These are phyloP conservation scores for Neopestalotiopsis clavispora DNA, from an alignment of 2,329 filamentous ascomycete genomes.

Conservation along the genomic window DNA sequence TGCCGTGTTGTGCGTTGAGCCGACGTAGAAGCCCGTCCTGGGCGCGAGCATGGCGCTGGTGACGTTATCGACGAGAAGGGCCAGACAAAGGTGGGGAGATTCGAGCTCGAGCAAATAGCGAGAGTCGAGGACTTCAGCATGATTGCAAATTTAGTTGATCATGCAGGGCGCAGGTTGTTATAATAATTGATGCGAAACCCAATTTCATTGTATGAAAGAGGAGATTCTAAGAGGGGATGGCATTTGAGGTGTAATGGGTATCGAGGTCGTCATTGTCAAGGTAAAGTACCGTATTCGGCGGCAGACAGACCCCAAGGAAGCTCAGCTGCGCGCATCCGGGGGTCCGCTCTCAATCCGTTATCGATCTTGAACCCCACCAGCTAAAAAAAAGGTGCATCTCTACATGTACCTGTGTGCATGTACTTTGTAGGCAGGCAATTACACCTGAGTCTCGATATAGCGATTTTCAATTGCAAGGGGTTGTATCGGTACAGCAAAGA, in stretches of 20 bases:
- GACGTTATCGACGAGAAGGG: conserved; percentile 30
- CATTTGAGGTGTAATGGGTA: neutral
- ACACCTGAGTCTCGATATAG: too few relatives aligned
- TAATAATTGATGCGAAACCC: neutral
- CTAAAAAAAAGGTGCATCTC: neutral
- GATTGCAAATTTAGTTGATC: conserved; percentile 27
- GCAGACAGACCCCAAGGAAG: neutral
- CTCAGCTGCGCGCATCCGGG: neutral
- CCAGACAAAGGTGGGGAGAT: conserved; percentile 25
- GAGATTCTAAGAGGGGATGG: neutral
- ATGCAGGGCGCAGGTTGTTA: neutral
- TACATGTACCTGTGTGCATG: too few relatives aligned
- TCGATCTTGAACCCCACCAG: neutral
- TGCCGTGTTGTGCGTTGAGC: neutral
- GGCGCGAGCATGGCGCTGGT: conserved; percentile 24
- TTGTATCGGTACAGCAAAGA: too few relatives aligned
- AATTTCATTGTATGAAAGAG: neutral
- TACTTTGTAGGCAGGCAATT: too few relatives aligned
- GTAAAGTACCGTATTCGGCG: neutral
- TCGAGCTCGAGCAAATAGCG: conserved; percentile 31
- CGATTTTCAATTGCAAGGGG: too few relatives aligned
- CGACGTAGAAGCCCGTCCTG: neutral
- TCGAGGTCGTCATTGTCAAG: neutral
- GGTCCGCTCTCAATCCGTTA: neutral
- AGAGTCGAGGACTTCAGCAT: conserved; percentile 34